Conservation (phyloP, 768 basidiomycete species). For the Mycena capillaripes region DNA sequence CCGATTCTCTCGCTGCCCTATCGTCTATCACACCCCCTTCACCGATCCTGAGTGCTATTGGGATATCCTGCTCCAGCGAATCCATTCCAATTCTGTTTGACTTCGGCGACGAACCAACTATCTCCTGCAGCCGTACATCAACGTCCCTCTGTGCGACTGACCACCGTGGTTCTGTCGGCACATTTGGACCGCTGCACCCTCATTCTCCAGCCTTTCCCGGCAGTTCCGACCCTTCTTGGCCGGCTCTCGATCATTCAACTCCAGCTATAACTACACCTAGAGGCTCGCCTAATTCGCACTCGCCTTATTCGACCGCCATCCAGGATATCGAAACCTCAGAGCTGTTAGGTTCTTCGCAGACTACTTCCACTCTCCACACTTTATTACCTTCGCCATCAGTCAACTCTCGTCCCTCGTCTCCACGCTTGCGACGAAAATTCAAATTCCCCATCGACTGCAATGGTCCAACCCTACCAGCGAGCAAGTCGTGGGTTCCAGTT, state of each 20-base stretch:
- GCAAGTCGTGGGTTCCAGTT: constrained; percentile 29
- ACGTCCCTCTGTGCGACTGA: constrained; percentile 8
- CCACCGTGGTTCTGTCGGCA: constrained; percentile 39
- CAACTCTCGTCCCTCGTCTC: constrained; percentile 20
- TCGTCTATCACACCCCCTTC: constrained; percentile 59
- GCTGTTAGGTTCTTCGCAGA: constrained; percentile 2
- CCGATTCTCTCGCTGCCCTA: constrained; percentile 58
- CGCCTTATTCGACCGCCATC: not conserved
- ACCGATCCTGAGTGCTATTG: constrained; percentile 58
- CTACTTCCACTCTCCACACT: constrained; percentile 22
- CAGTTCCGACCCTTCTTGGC: constrained; percentile 13
- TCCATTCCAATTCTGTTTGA: constrained; percentile 68
- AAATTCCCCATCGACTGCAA: constrained; percentile 32
- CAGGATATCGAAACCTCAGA: not conserved
- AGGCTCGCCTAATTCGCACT: not conserved
- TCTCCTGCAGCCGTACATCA: constrained; percentile 1
- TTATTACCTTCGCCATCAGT: constrained; percentile 22
- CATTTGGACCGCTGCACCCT: constrained; percentile 44
- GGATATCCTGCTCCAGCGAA: constrained; percentile 46
- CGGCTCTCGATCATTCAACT: not conserved
- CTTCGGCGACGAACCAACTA: constrained; percentile 18
- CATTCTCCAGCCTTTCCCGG: constrained; percentile 25
- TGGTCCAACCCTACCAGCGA: constrained; percentile 17
- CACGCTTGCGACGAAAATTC: constrained; percentile 27
- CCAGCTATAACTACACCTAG: not conserved